These are phyloP conservation scores for Elaphomyces granulatus DNA, from an alignment of 495 filamentous ascomycete genomes.

Conservation along the genomic window DNA sequence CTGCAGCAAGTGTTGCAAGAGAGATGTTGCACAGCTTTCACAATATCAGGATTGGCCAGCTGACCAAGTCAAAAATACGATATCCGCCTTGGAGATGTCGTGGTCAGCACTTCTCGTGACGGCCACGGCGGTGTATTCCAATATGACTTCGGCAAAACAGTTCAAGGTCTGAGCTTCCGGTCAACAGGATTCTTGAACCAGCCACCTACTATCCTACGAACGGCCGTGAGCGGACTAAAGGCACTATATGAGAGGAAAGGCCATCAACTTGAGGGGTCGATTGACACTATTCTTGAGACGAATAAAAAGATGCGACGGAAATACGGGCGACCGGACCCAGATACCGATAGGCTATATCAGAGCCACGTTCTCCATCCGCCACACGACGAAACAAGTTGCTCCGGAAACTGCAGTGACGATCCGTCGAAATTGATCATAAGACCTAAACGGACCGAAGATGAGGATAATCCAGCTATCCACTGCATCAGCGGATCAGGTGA, in stretches of 20 bases:
- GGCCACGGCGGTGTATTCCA: too few species aligned
- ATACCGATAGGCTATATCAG: slow-evolving; percentile 17
- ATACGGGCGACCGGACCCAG: slow-evolving; percentile 11
- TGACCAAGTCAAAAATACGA: too few species aligned
- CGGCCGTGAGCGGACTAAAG: slow-evolving; percentile 4
- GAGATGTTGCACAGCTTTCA: too few species aligned
- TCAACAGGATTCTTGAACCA: slow-evolving; percentile 9
- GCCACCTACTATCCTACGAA: slow-evolving; percentile 8
- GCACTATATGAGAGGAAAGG: background rate
- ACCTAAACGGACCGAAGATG: slow-evolving; percentile 9
- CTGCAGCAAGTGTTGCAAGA: too few species aligned
- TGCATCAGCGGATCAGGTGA: slow-evolving; percentile 19
- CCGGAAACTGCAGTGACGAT: too few species aligned
- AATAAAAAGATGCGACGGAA: slow-evolving; percentile 10
- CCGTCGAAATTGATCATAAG: background rate
- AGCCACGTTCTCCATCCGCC: background rate
- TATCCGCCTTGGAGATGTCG: too few species aligned
- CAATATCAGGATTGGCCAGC: too few species aligned
- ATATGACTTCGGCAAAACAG: too few species aligned
- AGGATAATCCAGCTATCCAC: slow-evolving; percentile 15
- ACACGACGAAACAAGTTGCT: too few species aligned
- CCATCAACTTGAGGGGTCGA: slow-evolving; percentile 8
- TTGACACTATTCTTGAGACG: slow-evolving; percentile 8
- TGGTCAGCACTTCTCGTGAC: too few species aligned
- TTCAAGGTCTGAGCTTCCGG: too few species aligned